Evolutionary conservation across 1,284 basidiomycete species (phyloP), one percentile per base, ranked within the genome.

Genomic region (Boletus semigastroideus): DNA sequence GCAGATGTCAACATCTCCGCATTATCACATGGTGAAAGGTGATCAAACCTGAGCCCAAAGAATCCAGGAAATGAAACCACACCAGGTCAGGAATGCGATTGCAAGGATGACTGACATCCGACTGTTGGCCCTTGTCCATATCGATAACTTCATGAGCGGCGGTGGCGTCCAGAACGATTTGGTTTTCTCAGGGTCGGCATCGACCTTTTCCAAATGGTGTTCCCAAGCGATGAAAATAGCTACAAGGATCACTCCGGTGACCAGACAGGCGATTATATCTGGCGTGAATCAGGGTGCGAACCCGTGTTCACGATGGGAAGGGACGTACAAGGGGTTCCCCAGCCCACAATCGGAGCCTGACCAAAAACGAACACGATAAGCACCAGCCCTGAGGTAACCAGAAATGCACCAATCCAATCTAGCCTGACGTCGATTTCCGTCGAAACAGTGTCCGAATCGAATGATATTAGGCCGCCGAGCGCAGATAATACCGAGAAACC

Each of bases 381-480:
- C 0, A 90, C 84, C 13, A 95, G 74, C 0, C 90, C 92, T 0
- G 76, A 66, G 0, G 90, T 93, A 42, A 92, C 77, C 30, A 94
- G 69, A 17, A 82, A 72, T 0, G 87, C 88, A 5, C 94, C 93
- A 19, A 91, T 62, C 89, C 90, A 94, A 64, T 97, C 93, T 0
- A 96, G 75, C 0, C 87, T 76, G 22, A 71, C 72, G 58, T 90
- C 86, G 0, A 25, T 40, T 52, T 81, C 79, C 5, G 64, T 58
- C 0, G 77, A 78, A 1, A 73, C 72, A 5, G 63, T 19, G 57
- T 85, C 84, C 0, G 68, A 52, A 37, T 87, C 83, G 34, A 92
- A 78, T 6, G 76, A 74, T 14, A 82, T 52, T 0, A 78, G 58
- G 0, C 78, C 87, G 0, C 76, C 71, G 0, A 82, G 34, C 2